Conservation (phyloP, 768 basidiomycete genomes). For the Myochromella boudieri region DNA sequence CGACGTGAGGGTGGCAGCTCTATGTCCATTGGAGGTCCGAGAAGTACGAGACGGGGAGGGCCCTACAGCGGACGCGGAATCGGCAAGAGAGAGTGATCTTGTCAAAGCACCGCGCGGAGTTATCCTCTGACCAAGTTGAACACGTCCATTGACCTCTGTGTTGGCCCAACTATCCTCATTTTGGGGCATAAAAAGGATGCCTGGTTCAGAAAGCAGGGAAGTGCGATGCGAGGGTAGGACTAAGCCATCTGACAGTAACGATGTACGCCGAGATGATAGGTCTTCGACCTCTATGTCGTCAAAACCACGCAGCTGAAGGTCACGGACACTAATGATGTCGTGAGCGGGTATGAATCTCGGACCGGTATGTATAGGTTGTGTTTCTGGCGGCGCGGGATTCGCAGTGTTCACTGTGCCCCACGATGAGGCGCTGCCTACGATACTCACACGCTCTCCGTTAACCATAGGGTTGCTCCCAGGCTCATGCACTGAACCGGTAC, state of each 20-base stretch:
- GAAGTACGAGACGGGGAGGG: neutral
- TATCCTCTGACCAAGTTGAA: too few relatives aligned
- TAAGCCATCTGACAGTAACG: conserved; percentile 2
- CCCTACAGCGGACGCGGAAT: neutral
- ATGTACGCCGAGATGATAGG: neutral
- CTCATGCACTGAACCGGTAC: neutral
- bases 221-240: neutral
- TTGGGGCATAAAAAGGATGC: too few relatives aligned
- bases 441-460: conserved; percentile 1
- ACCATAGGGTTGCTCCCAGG: neutral
- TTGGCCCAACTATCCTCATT: too few relatives aligned
- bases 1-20: neutral
- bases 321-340: conserved; percentile 8
- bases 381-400: neutral
- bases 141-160: too few relatives aligned
- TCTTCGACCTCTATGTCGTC: neutral
- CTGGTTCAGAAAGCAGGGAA: too few relatives aligned
- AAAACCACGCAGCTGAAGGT: conserved; percentile 9
- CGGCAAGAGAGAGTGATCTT: conserved; percentile 1
- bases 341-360: conserved; percentile 7
- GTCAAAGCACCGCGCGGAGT: too few relatives aligned
- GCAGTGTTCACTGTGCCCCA: conserved; percentile 16
- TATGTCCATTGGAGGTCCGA: neutral
- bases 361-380: neutral
- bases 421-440: conserved; percentile 1